These are phyloP conservation scores for Monotropa hypopitys DNA, from an alignment of 179 eudicot genomes.

Conservation along the genomic window DNA sequence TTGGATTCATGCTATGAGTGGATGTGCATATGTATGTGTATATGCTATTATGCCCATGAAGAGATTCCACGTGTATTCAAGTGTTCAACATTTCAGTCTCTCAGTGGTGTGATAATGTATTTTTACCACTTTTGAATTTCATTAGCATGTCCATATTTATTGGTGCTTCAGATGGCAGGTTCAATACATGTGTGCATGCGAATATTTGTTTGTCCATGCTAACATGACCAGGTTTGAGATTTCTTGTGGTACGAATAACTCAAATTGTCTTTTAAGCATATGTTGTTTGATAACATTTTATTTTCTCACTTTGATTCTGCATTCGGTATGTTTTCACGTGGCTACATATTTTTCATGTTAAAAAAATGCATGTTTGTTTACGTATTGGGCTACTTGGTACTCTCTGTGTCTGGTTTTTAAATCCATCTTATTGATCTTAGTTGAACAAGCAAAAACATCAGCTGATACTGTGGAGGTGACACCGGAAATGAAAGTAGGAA, in stretches of 20 bases:
- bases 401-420: not conserved
- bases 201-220: not conserved
- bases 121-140: not conserved
- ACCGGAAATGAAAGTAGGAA: conserved; percentile 22
- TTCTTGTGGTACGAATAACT: not conserved
- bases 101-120: not conserved
- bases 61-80: not conserved
- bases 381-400: not conserved
- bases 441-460: conserved; percentile 25
- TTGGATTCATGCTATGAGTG: not conserved
- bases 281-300: not conserved
- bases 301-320: not conserved
- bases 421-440: conserved; percentile 14
- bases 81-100: not conserved
- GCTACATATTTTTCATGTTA: not conserved
- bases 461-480: conserved; percentile 23
- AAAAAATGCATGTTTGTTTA: too few species aligned
- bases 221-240: not conserved
- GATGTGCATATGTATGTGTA: not conserved
- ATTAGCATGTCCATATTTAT: not conserved
- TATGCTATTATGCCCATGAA: not conserved
- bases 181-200: not conserved
- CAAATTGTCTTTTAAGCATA: not conserved
- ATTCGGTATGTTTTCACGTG: not conserved
- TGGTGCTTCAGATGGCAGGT: not conserved